A percentile compares a stretch with the other conserved stretches of the same genome.
Conservation (phyloP, 768 basidiomycete species). For the Saitozyma sp. region DNA sequence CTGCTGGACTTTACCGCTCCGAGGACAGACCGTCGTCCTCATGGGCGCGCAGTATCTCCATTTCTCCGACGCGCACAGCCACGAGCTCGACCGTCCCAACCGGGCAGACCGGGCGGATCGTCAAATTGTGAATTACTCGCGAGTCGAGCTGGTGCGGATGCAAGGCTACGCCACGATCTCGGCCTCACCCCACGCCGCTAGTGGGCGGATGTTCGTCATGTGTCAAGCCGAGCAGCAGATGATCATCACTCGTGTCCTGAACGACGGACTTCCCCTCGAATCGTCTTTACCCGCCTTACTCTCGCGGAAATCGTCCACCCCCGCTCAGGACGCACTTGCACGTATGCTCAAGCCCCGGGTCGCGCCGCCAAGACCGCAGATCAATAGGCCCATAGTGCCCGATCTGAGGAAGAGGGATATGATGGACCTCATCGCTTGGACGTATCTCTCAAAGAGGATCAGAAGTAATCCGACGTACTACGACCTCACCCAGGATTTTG, state of each 20-base stretch:
- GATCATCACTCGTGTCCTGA: slow-evolving; percentile 76
- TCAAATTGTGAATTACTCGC: slow-evolving; percentile 73
- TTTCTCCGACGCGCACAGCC: slow-evolving; percentile 46
- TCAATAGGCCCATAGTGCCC: slow-evolving; percentile 43
- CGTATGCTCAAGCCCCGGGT: slow-evolving; percentile 24
- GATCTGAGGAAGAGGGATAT: slow-evolving; percentile 65
- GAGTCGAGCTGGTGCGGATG: slow-evolving; percentile 85
- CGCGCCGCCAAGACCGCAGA: slow-evolving; percentile 18
- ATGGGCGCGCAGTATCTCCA: slow-evolving; percentile 86
- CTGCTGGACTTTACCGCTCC: slow-evolving; percentile 86
- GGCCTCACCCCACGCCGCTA: slow-evolving; percentile 20
- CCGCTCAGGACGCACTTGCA: slow-evolving; percentile 13
- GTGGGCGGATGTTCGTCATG: slow-evolving; percentile 73
- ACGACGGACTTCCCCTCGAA: slow-evolving; percentile 86
- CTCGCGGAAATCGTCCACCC: not conserved
- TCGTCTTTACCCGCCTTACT: slow-evolving; percentile 61
- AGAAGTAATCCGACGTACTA: slow-evolving; percentile 84
- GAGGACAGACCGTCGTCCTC: slow-evolving; percentile 76
- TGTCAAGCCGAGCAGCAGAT: slow-evolving; percentile 85
- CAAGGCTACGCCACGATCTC: slow-evolving; percentile 67
- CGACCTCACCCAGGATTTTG: slow-evolving; percentile 57
- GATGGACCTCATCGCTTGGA: slow-evolving; percentile 70
- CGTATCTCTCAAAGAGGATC: slow-evolving; percentile 72
- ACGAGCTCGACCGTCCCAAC: slow-evolving; percentile 9
- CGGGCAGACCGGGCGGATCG: slow-evolving; percentile 55